These are phyloP conservation scores for Mortierella sp. DNA, from an alignment of 371 early-diverging fungal species.

Conservation along the genomic window DNA sequence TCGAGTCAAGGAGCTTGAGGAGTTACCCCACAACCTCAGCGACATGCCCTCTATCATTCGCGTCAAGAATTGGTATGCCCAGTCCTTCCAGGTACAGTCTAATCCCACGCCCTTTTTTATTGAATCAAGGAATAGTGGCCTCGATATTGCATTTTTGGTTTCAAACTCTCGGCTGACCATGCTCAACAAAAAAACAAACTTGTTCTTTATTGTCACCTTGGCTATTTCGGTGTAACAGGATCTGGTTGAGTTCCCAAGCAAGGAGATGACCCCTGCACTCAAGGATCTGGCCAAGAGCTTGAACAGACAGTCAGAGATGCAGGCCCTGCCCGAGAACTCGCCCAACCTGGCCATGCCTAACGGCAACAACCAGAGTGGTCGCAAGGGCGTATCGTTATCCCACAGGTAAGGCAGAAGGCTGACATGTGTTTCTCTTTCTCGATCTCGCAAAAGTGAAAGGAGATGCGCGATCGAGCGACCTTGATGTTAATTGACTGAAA, in stretches of 20 bases:
- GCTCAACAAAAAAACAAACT: background rate
- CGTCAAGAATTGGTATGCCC: slow-evolving; percentile 97
- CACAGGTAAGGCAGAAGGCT: slow-evolving; percentile 32
- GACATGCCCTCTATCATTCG: slow-evolving; percentile 92
- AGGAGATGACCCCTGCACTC: slow-evolving; percentile 64
- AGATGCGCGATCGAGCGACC: background rate
- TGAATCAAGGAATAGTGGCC: slow-evolving; percentile 6
- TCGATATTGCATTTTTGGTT: slow-evolving; percentile 2
- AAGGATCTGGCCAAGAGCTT: slow-evolving; percentile 49
- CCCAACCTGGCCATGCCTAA: slow-evolving; percentile 73
- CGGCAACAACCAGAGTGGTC: slow-evolving; percentile 42
- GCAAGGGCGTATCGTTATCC: slow-evolving; percentile 49
- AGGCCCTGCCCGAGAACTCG: slow-evolving; percentile 66
- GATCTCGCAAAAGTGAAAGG: background rate
- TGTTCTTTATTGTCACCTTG: background rate
- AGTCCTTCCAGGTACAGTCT: slow-evolving; percentile 83
- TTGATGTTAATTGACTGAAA: too few species aligned
- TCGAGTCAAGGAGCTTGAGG: slow-evolving; percentile 95
- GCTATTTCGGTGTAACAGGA: slow-evolving; percentile 62
- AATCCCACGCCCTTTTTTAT: slow-evolving; percentile 9
- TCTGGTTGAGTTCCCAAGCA: slow-evolving; percentile 78
- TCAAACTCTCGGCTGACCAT: slow-evolving; percentile 9
- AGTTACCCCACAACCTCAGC: slow-evolving; percentile 87
- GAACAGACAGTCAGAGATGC: slow-evolving; percentile 54
- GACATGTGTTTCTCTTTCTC: background rate